Evolutionary conservation across 2,329 filamentous ascomycete species (phyloP), one percentile per base, ranked within the genome.

Genomic region (Cadophora malorum): DNA sequence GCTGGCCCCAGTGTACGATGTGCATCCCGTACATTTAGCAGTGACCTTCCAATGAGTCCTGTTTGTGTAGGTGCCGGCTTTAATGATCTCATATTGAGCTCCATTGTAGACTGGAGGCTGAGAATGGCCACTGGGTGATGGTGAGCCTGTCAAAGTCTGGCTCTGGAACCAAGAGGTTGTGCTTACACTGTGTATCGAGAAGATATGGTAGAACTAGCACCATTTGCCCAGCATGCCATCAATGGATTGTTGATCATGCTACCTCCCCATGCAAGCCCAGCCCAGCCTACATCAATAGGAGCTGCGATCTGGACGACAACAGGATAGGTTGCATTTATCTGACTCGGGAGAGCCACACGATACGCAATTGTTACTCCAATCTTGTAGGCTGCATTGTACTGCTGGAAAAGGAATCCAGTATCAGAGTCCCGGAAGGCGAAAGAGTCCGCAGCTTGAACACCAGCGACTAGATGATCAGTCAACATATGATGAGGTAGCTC

Each of bases 11-110:
- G 35, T 64, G 33, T 41, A 71, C 9, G 67, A 61, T 1, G 67
- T 69, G 53, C 69, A 71, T 12, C 69, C 69, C n/a, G 65, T 64
- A 41, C 69, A 71, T 61, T 71, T 71, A 6, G 65, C 67, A 12
- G 69, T 71, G 52, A 64, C 64, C 59, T 68, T 66, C 56, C 62
- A 67, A 50, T 71, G 69, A 21, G 65, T 71, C 4, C 58, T 41
- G 45, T 71, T 71, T 6, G 64, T 64, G n/a, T 68, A 61, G 1
- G 69, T 71, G 9, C 69, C 69, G 21, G 65, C 65, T 38, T 69
- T 69, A 21, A 71, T 60, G 16, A 65, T 31, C 7, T 49, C 45
- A 41, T 67, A 69, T 4, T 63, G 45, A 19, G 69, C 69, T n/a
- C 49, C 53, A 10, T 31, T 64, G 33, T 67, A 71, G 14, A 38